Base-by-base conservation (phyloP, 176 grass and related monocot genomes). In the Elymus sibiricus region DNA sequence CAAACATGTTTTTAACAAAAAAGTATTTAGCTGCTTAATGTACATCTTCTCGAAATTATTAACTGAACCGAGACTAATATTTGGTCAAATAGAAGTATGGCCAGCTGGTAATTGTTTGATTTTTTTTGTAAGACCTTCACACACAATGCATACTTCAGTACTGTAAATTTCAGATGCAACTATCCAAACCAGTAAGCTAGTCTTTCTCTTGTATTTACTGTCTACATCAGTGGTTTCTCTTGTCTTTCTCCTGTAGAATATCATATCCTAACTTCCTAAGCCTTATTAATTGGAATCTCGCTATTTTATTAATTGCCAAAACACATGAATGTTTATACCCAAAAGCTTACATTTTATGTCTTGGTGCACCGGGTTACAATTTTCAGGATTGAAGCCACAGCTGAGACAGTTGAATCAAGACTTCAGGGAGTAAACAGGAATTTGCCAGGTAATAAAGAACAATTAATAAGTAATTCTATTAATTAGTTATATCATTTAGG, bases 401-500 rank as follows among this genome's bases (percentile, higher is more conserved):
- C 37, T 79, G 77, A 79, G 58, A 44, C 6, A 64, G 8, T 43
- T 42, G 59, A 64, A 79, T 60, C 77, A 79, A 64, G 77, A 43
- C 37, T 79, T 28, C 55, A 39, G 37, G 59, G 35, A 79, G 77
- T 64, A 35, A 44, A 64, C 63, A 42, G 63, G 9, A 26, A 5
- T 21, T 43, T 15, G n/a, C 14, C 35, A 79, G 22, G 63, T 21
- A 28, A 43, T 26, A 43, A 43, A 64, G 58, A 79, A 43, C 39
- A 43, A 11, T 43, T 4, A 12, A 27, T n/a, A 79, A 38, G 77
- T 79, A 79, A 28, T 43, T 79, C 0, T 26, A 21, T 64, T 61
- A 15, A 64, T 38, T 43, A 15, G 1, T 64, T 79, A 60, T 1
- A 64, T 64, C 9, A n/a, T 79, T 4, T 59, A 42, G 60, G 37